phyloP scores from a whole-genome alignment of 208 protist species.

The Herpetomonas samuelpessoai region DNA sequence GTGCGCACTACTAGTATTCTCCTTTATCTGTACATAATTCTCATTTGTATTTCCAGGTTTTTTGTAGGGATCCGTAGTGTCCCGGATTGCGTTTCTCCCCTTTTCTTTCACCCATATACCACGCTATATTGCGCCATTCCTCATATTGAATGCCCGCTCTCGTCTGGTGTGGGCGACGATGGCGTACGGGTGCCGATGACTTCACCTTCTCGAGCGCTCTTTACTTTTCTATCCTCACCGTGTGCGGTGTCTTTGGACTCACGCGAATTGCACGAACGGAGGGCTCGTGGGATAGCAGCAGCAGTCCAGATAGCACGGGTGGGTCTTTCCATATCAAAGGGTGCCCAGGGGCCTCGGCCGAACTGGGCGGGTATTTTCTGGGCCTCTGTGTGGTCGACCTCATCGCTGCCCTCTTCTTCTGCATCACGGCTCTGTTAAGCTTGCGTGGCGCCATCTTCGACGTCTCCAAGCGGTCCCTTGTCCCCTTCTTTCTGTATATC shows the following conservation, averaged over 20 bases:
- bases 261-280: slow-evolving; percentile 10
- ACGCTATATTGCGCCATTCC: too few relatives aligned
- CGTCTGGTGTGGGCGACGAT: slow-evolving; percentile 65
- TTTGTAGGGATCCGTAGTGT: too few relatives aligned
- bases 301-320: too few relatives aligned
- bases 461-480: slow-evolving; percentile 42
- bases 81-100: too few relatives aligned
- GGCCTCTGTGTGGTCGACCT: slow-evolving; percentile 33
- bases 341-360: slow-evolving; percentile 1
- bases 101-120: too few relatives aligned
- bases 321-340: too few relatives aligned
- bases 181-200: slow-evolving; percentile 73
- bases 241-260: slow-evolving; percentile 17
- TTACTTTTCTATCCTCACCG: slow-evolving; percentile 30
- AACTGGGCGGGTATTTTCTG: slow-evolving; percentile 24
- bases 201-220: slow-evolving; percentile 63
- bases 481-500: slow-evolving; percentile 62
- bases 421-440: slow-evolving; percentile 38
- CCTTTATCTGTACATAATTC: too few relatives aligned
- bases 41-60: too few relatives aligned
- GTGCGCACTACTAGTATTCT: too few relatives aligned
- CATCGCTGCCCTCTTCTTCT: slow-evolving; percentile 27
- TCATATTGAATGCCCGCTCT: slow-evolving; percentile 86
- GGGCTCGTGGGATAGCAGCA: too few relatives aligned
- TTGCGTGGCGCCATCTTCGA: slow-evolving; percentile 70